These are phyloP conservation scores for Phytophthora uliginosa DNA, from an alignment of 352 stramenopile genomes.

Conservation along the genomic window DNA sequence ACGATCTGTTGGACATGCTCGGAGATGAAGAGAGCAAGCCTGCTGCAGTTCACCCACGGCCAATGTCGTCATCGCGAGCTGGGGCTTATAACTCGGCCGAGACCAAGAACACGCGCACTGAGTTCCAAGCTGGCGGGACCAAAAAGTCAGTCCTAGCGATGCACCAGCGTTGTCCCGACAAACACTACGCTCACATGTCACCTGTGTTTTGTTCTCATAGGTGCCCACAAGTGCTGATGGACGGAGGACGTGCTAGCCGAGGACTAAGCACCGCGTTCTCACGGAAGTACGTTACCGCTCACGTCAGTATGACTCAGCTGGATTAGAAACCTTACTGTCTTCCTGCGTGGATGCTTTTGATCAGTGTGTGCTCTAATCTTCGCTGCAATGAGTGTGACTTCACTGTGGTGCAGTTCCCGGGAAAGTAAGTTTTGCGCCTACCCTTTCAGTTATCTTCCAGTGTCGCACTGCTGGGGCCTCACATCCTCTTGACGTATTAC, in stretches of 20 bases:
- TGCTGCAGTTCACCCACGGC: conserved; percentile 43
- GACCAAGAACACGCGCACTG: conserved; percentile 25
- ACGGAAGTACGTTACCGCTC: conserved; percentile 44
- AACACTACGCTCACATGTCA: not conserved
- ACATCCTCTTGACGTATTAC: not conserved
- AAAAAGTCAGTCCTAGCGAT: conserved; percentile 62
- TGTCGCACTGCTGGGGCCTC: not conserved
- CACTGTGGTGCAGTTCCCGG: conserved; percentile 77
- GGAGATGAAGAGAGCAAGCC: conserved; percentile 49
- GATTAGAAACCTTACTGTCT: not conserved
- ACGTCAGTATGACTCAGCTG: not conserved
- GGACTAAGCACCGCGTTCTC: conserved; percentile 69
- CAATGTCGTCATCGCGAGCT: conserved; percentile 23
- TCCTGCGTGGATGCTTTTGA: not conserved
- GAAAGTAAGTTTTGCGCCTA: conserved; percentile 53
- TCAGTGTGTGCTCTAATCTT: conserved; percentile 73
- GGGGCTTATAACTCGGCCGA: conserved; percentile 24
- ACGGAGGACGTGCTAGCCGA: conserved; percentile 64
- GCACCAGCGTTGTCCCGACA: not conserved
- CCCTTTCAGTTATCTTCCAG: not conserved
- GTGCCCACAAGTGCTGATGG: conserved; percentile 65
- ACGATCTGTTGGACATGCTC: conserved; percentile 81
- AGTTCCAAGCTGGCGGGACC: conserved; percentile 52
- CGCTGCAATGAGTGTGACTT: conserved; percentile 90
- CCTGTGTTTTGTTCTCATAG: conserved; percentile 26